These are phyloP conservation scores for Narthecium ossifragum DNA, from an alignment of 106 monocot genomes.

Conservation along the genomic window DNA sequence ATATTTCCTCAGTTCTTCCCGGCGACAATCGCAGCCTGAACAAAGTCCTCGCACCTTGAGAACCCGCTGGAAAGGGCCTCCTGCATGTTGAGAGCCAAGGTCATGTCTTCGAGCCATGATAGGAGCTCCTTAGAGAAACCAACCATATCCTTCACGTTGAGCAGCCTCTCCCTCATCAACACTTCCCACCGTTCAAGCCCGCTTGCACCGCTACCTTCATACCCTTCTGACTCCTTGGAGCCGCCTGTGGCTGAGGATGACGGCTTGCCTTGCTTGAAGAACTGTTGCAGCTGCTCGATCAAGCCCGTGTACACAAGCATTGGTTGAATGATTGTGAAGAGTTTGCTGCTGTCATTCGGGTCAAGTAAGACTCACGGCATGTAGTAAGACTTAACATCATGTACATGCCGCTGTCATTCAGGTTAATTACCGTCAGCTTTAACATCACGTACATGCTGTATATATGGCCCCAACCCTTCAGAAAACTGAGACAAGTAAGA, in stretches of 20 bases:
- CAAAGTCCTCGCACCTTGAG: slow-evolving; percentile 74
- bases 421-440: too few relatives aligned
- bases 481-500: too few relatives aligned
- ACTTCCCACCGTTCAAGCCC: slow-evolving; percentile 72
- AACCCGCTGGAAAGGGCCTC: slow-evolving; percentile 66
- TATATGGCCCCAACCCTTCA: too few relatives aligned
- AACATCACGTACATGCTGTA: too few relatives aligned
- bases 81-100: slow-evolving; percentile 50
- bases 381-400: too few relatives aligned
- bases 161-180: slow-evolving; percentile 74
- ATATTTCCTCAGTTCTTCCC: slow-evolving; percentile 22
- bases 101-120: slow-evolving; percentile 94
- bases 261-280: slow-evolving; percentile 57
- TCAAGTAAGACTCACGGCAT: too few relatives aligned
- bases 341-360: slow-evolving; percentile 24
- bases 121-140: slow-evolving; percentile 74
- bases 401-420: too few relatives aligned
- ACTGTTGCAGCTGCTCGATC: slow-evolving; percentile 86
- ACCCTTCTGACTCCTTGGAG: background rate
- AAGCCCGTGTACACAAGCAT: slow-evolving; percentile 91
- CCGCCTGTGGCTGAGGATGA: background rate
- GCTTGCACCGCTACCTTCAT: background rate
- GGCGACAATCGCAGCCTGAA: slow-evolving; percentile 44
- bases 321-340: slow-evolving; percentile 56
- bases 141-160: slow-evolving; percentile 91